A percentile compares a stretch with the other conserved stretches of the same genome.
Evolutionary conservation across 345 rosid species (phyloP).

Genomic region (Clarkia xantiana): DNA sequence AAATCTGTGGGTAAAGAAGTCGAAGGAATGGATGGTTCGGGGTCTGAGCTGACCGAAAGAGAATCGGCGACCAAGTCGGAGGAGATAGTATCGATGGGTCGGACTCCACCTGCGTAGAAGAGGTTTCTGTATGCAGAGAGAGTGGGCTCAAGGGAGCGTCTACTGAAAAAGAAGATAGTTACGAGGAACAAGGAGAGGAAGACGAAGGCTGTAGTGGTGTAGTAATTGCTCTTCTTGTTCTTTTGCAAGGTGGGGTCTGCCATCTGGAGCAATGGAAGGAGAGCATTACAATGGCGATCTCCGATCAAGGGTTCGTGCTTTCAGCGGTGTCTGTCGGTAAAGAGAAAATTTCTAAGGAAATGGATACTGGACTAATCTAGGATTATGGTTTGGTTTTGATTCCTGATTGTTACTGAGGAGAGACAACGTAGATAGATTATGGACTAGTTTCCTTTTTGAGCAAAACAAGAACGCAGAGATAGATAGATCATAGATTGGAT

Average conservation of each 20-base stretch:
- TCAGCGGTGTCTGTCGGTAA: neutral
- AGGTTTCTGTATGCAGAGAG: slow-evolving; percentile 12
- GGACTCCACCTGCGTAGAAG: slow-evolving; percentile 6
- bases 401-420: no score
- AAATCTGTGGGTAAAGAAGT: no score
- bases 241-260: slow-evolving; percentile 18
- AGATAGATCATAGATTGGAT: no score
- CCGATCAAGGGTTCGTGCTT: no score
- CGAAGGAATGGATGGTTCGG: no score
- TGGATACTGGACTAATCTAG: no score
- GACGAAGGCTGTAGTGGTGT: slow-evolving; percentile 15
- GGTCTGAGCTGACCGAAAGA: neutral
- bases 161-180: slow-evolving; percentile 34
- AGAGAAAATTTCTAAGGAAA: neutral
- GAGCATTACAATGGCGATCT: slow-evolving; percentile 4
- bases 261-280: slow-evolving; percentile 18
- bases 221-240: slow-evolving; percentile 14
- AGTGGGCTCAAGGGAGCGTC: slow-evolving; percentile 21
- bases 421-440: no score
- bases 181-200: slow-evolving; percentile 35
- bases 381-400: no score
- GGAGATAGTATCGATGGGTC: slow-evolving; percentile 7
- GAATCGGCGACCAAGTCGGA: neutral
- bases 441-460: no score
- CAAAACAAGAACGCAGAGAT: no score